Evolutionary conservation across 2,329 filamentous ascomycete genomes (phyloP).

Genomic region (Aschersonia sp.): DNA sequence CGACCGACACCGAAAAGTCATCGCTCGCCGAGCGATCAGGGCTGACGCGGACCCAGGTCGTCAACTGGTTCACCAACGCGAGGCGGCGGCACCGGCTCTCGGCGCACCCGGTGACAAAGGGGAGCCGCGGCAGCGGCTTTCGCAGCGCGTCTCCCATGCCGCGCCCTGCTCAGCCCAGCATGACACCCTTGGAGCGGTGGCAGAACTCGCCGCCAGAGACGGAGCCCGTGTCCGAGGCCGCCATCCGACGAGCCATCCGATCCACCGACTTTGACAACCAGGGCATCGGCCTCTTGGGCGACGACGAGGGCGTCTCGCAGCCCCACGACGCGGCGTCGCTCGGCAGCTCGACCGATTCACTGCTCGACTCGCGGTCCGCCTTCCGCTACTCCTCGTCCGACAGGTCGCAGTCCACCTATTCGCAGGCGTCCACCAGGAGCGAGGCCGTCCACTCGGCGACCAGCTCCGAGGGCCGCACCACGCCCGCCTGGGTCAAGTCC

Average conservation of each 20-base stretch:
- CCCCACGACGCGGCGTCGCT: constrained; percentile 16
- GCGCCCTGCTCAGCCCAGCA: constrained; percentile 13
- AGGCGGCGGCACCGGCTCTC: constrained; percentile 29
- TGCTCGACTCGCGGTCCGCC: constrained; percentile 8
- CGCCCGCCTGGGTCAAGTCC: constrained; percentile 5
- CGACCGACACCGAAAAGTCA: constrained; percentile 28
- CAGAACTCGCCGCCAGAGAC: constrained; percentile 27
- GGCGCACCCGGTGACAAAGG: constrained; percentile 12
- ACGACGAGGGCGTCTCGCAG: not conserved
- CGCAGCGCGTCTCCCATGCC: constrained; percentile 29
- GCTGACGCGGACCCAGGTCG: constrained; percentile 27
- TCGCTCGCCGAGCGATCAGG: constrained; percentile 25
- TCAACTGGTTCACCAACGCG: constrained; percentile 37
- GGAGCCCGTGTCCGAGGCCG: constrained; percentile 23
- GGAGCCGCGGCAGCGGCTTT: constrained; percentile 9
- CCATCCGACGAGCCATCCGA: constrained; percentile 19
- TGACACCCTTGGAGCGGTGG: constrained; percentile 32
- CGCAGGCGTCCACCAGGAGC: constrained; percentile 6
- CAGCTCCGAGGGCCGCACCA: constrained; percentile 1
- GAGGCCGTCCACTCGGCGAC: constrained; percentile 2
- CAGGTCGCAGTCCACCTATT: constrained; percentile 5
- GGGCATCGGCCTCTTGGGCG: not conserved
- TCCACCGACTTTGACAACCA: not conserved
- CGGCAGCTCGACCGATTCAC: constrained; percentile 14
- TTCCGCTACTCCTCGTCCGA: constrained; percentile 7